Evolutionary conservation across 345 rosid species (phyloP).

Genomic region (Citrus medica): DNA sequence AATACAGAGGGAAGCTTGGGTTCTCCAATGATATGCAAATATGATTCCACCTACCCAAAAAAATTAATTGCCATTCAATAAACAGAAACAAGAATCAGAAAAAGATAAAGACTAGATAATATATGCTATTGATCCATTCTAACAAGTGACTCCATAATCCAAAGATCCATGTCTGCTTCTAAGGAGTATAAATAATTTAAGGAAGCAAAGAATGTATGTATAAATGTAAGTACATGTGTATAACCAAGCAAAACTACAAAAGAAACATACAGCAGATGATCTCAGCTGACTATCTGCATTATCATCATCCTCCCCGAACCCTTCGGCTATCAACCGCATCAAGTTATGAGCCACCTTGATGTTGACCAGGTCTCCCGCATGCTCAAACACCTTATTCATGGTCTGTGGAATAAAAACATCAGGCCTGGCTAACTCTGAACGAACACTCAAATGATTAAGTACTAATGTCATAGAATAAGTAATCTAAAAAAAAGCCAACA

Average conservation of each 20-base stretch:
- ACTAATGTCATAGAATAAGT: background rate
- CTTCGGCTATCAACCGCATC: slow-evolving; percentile 97
- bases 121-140: background rate
- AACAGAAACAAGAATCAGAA: background rate
- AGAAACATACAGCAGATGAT: slow-evolving; percentile 83
- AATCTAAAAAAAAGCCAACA: slow-evolving; percentile 7
- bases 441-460: slow-evolving; percentile 9
- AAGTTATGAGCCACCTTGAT: slow-evolving; percentile 92
- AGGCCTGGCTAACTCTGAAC: slow-evolving; percentile 12
- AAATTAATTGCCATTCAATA: slow-evolving; percentile 14
- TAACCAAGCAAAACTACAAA: slow-evolving; percentile 18
- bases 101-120: background rate
- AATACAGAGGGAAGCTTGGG: slow-evolving; percentile 96
- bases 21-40: slow-evolving; percentile 79
- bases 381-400: slow-evolving; percentile 97
- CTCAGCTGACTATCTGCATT: slow-evolving; percentile 83
- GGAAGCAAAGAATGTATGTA: background rate
- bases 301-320: slow-evolving; percentile 92
- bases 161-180: background rate
- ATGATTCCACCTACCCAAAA: slow-evolving; percentile 75
- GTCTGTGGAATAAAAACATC: slow-evolving; percentile 42
- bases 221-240: background rate
- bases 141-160: background rate
- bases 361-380: slow-evolving; percentile 95
- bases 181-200: background rate